Evolutionary conservation across 2,329 filamentous ascomycete genomes (phyloP).

Genomic region (Zymoseptoria tritici): DNA sequence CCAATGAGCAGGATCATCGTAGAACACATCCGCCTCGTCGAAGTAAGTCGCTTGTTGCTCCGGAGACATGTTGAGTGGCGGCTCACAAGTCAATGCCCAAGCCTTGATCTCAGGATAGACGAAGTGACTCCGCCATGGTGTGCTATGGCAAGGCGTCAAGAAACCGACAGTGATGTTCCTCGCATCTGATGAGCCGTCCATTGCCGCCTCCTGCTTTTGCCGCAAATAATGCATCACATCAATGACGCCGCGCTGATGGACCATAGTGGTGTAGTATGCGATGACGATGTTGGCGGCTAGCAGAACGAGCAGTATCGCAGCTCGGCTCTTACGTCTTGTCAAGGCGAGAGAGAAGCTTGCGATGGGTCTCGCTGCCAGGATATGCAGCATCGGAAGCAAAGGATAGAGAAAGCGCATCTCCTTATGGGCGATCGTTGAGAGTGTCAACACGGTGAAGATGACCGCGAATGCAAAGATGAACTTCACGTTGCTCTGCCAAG

Average conservation of each 20-base stretch:
- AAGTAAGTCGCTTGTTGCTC: slow-evolving; percentile 61
- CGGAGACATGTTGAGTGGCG: slow-evolving; percentile 63
- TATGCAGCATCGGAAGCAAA: slow-evolving; percentile 75
- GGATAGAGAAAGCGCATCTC: slow-evolving; percentile 97
- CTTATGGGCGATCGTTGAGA: slow-evolving; percentile 85
- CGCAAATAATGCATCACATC: slow-evolving; percentile 69
- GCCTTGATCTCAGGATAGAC: slow-evolving; percentile 66
- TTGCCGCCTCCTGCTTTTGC: slow-evolving; percentile 38
- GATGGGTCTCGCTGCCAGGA: slow-evolving; percentile 65
- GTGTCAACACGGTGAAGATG: slow-evolving; percentile 51
- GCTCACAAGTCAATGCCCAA: slow-evolving; percentile 85
- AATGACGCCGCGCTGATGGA: slow-evolving; percentile 76
- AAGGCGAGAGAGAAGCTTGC: slow-evolving; percentile 49
- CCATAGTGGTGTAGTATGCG: slow-evolving; percentile 63
- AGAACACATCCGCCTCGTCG: slow-evolving; percentile 90
- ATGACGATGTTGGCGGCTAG: slow-evolving; percentile 62
- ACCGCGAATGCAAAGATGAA: slow-evolving; percentile 50
- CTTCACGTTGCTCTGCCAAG: slow-evolving; percentile 10
- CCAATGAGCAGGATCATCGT: slow-evolving; percentile 51
- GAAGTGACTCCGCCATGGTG: slow-evolving; percentile 86
- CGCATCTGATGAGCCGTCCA: not conserved
- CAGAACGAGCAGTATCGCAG: slow-evolving; percentile 44
- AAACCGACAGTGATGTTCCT: slow-evolving; percentile 57
- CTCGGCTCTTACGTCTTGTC: slow-evolving; percentile 35
- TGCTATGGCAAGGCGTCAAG: slow-evolving; percentile 92